Percentiles rank a stretch among this genome's conserved stretches.
phyloP scores from a whole-genome alignment of 306 rosid genomes.

The Vigna mungo region DNA sequence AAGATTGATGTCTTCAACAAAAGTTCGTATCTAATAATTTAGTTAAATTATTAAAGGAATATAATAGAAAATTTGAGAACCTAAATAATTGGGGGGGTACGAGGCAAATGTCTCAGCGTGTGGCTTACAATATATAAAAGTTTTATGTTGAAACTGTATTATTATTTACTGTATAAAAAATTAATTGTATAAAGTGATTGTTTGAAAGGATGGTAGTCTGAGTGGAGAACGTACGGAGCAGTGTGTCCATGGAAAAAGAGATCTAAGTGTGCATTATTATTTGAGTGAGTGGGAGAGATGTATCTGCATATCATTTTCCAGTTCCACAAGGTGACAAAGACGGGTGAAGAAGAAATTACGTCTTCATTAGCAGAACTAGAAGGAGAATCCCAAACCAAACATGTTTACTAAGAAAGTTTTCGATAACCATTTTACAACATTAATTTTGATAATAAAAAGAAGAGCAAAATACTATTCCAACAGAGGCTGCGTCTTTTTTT shows the following conservation, averaged over 20 bases:
- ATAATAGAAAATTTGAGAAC: too few relatives aligned
- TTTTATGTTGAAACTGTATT: background rate
- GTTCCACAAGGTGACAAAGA: background rate
- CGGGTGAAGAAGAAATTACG: background rate
- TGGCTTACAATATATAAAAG: too few relatives aligned
- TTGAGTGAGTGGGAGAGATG: background rate
- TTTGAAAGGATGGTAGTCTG: background rate
- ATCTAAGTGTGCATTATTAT: background rate
- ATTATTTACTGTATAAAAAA: background rate
- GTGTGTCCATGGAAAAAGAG: background rate
- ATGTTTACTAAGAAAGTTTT: background rate
- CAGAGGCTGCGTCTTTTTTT: background rate
- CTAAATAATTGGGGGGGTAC: too few relatives aligned
- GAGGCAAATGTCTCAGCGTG: too few relatives aligned
- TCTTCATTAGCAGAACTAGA: background rate
- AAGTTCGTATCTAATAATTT: too few relatives aligned
- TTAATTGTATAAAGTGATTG: background rate
- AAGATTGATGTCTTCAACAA: too few relatives aligned
- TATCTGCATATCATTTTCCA: background rate
- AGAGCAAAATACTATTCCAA: background rate
- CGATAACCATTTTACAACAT: background rate
- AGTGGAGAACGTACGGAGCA: background rate
- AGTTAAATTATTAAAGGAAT: too few relatives aligned
- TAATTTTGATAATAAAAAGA: background rate
- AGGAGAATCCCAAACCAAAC: background rate